These are phyloP conservation scores for Calonectria montana DNA, from an alignment of 2,329 filamentous ascomycete genomes.

Conservation along the genomic window DNA sequence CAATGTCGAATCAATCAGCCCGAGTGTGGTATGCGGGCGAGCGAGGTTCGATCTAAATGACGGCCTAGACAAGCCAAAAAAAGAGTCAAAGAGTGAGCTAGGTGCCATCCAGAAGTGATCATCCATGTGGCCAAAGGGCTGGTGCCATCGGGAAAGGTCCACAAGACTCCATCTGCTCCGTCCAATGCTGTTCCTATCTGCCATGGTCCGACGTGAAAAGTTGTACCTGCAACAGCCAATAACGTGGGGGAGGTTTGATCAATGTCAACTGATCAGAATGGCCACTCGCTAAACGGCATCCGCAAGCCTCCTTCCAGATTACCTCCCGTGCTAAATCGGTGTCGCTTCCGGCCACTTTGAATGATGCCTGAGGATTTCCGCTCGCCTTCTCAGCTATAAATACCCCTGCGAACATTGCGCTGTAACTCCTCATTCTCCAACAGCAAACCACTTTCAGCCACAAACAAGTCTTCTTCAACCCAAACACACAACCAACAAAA, in stretches of 20 bases:
- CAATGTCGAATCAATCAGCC: not conserved
- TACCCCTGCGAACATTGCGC: not conserved
- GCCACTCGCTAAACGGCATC: not conserved
- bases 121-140: not conserved
- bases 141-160: not conserved
- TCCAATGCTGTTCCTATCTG: not conserved
- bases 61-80: not conserved
- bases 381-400: constrained; percentile 2
- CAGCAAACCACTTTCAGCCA: constrained; percentile 17
- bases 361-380: constrained; percentile 15
- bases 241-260: constrained; percentile 5
- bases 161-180: not conserved
- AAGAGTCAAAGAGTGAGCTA: not conserved
- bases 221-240: constrained; percentile 7
- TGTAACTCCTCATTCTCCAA: not conserved
- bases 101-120: not conserved
- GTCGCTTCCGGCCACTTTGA: not conserved
- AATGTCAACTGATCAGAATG: not conserved
- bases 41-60: not conserved
- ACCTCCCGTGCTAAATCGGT: not conserved
- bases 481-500: constrained; percentile 14
- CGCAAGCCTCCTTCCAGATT: not conserved
- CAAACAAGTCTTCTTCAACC: not conserved
- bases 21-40: not conserved
- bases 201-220: not conserved